Percentiles rank a stretch among this genome's conserved stretches.
These are phyloP conservation scores for Chenopodium album DNA, from an alignment of 148 eudicot genomes.

Conservation along the genomic window DNA sequence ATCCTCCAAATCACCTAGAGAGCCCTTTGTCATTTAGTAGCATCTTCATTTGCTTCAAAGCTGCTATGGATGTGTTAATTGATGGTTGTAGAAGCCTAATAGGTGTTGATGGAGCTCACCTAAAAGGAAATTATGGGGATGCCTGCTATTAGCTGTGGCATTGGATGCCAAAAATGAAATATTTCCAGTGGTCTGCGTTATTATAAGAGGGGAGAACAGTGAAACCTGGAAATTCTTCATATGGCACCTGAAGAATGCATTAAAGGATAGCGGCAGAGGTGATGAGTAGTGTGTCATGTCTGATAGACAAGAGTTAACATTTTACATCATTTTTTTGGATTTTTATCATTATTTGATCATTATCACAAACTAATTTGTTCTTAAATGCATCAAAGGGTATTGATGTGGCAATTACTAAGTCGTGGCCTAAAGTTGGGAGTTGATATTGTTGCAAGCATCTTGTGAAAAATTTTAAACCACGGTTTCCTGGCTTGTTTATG, in stretches of 20 bases:
- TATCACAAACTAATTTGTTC: no score
- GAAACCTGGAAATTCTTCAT: neutral
- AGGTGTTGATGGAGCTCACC: neutral
- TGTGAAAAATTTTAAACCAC: neutral
- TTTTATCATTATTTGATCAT: no score
- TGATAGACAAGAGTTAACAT: neutral
- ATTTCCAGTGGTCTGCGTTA: neutral
- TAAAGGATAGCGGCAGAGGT: neutral
- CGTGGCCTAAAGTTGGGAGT: neutral
- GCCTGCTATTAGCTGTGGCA: neutral
- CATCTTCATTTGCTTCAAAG: neutral
- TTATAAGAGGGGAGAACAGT: neutral
- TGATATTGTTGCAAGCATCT: neutral
- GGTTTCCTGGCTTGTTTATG: neutral
- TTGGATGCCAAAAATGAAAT: slow-evolving; percentile 1
- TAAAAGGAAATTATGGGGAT: slow-evolving; percentile 6
- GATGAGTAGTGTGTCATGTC: neutral
- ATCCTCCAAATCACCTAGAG: neutral
- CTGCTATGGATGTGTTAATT: neutral
- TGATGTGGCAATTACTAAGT: no score
- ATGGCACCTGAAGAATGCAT: neutral
- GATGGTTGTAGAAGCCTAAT: neutral
- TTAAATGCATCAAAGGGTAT: no score
- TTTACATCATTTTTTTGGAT: no score
- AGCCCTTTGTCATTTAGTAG: neutral